Evolutionary conservation across 2,329 filamentous ascomycete genomes (phyloP).

Genomic region (Saccharata proteae): DNA sequence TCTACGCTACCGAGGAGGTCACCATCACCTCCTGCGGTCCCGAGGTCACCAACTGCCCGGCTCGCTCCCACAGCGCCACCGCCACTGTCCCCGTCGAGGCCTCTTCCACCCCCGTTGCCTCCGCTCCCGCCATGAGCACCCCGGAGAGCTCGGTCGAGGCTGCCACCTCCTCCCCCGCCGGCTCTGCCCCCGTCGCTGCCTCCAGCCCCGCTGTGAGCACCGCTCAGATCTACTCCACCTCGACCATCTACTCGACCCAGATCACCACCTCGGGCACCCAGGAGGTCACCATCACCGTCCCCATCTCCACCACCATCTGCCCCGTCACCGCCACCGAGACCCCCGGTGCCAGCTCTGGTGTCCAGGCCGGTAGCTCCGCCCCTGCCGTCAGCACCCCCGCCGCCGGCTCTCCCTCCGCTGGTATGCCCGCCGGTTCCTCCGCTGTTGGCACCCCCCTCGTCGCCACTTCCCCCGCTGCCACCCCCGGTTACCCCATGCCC

Average conservation of each 20-base stretch:
- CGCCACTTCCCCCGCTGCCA: slow-evolving; percentile 6
- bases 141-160: slow-evolving; percentile 9
- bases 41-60: slow-evolving; percentile 12
- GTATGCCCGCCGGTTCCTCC: slow-evolving; percentile 1
- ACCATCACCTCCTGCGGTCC: slow-evolving; percentile 9
- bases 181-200: slow-evolving; percentile 8
- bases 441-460: slow-evolving; percentile 7
- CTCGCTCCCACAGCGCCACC: slow-evolving; percentile 7
- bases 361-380: slow-evolving; percentile 4
- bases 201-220: no score
- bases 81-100: neutral
- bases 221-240: neutral
- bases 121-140: slow-evolving; percentile 2
- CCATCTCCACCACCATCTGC: slow-evolving; percentile 5
- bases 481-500: neutral
- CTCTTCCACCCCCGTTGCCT: neutral
- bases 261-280: neutral
- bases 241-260: neutral
- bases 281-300: neutral
- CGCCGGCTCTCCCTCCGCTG: slow-evolving; percentile 5
- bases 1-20: slow-evolving; percentile 8
- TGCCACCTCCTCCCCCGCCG: slow-evolving; percentile 8
- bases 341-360: slow-evolving; percentile 6
- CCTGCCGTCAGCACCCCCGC: slow-evolving; percentile 5
- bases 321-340: slow-evolving; percentile 9